Evolutionary conservation across 768 basidiomycete genomes (phyloP).

Genomic region (Candolleomyces aberdarensis): DNA sequence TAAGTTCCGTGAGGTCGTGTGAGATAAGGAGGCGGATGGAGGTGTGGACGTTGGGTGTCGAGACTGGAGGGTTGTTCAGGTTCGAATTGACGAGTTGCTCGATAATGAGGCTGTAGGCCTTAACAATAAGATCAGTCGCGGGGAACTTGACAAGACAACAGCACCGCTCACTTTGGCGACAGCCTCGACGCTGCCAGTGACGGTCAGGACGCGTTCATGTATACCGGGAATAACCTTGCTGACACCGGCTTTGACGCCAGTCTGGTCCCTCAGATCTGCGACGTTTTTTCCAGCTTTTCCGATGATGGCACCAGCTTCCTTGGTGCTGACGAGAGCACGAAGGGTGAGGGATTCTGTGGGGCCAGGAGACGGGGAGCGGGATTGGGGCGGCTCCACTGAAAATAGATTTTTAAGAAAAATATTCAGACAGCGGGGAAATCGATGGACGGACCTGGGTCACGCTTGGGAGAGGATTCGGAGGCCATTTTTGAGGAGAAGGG

Average conservation of each 20-base stretch:
- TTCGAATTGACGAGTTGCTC: slow-evolving; percentile 83
- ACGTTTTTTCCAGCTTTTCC: slow-evolving; percentile 99
- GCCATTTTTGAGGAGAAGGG: slow-evolving; percentile 51
- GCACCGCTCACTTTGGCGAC: slow-evolving; percentile 74
- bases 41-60: slow-evolving; percentile 71
- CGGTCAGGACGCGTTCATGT: slow-evolving; percentile 93
- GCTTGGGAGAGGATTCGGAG: slow-evolving; percentile 55
- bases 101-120: slow-evolving; percentile 96
- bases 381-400: slow-evolving; percentile 59
- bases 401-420: slow-evolving; percentile 14
- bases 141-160: slow-evolving; percentile 2
- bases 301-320: slow-evolving; percentile 96
- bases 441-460: slow-evolving; percentile 48
- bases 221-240: slow-evolving; percentile 96
- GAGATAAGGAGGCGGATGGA: slow-evolving; percentile 97
- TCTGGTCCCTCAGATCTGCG: slow-evolving; percentile 92
- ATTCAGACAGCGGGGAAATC: slow-evolving; percentile 9
- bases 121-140: slow-evolving; percentile 11
- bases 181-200: slow-evolving; percentile 87
- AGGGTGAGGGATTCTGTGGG: slow-evolving; percentile 80
- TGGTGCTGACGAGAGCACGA: slow-evolving; percentile 92
- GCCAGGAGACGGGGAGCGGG: slow-evolving; percentile 74
- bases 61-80: slow-evolving; percentile 66
- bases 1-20: slow-evolving; percentile 98
- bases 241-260: slow-evolving; percentile 97